Evolutionary conservation across 23 red algal species (phyloP), one percentile per base, ranked within the genome.

Genomic region (Gracilariopsis chorda): DNA sequence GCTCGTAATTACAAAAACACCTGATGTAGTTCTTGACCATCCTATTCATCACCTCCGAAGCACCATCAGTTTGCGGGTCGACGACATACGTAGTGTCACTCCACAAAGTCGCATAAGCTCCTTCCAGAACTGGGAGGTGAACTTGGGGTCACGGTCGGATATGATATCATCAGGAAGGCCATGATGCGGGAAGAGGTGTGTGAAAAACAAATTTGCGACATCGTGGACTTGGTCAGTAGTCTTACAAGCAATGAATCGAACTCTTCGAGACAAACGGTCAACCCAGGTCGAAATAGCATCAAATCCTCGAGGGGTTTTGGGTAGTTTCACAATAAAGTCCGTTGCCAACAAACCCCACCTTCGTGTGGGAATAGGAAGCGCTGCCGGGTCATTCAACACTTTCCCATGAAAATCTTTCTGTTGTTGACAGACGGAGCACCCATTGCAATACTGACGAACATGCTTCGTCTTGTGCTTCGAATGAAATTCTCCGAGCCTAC

Each of bases 11-110:
- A 43, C 57, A 85, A 48, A 40, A 69, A 46, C 6, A 85, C 12
- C 53, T 13, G 13, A 85, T 33, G 60, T 85, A 85, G 51, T 85
- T 85, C 49, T 85, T 34, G 44, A 85, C 42, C 57, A 70, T 85
- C 14, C 57, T 48, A 48, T 70, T 85, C 53, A 85, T 70, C 7
- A 70, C 42, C 11, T 85, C 59, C 0, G 80, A 85, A 25, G 57
- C 1, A 30, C 53, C 39, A 53, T 85, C 53, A 7, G 80, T 85
- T 35, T 85, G 53, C 10, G 24, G 27, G 33, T 67, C 23, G 80
- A 25, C 0, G 40, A 70, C 40, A 85, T 85, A 2, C 45, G 21
- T 47, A 70, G 7, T 33, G 44, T 30, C 5, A 85, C 46, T 17
- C 59, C 80, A 42, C 57, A 85, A 10, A 64, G 44, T 20, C 44